phyloP scores from a whole-genome alignment of 2,329 filamentous ascomycete species.

The Xylaria sp. region DNA sequence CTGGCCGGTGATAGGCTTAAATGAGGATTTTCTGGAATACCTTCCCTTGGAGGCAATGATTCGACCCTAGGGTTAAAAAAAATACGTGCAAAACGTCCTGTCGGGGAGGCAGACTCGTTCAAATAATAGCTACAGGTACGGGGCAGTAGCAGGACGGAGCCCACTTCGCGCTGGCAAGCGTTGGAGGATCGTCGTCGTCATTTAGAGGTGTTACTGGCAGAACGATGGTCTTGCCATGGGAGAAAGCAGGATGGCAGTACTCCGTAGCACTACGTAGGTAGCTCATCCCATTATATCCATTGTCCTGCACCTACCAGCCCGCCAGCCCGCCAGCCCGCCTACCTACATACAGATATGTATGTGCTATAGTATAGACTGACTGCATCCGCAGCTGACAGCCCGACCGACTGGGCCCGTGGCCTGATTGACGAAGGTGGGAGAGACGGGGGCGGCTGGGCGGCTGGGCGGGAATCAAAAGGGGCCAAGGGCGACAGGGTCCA shows the following conservation, averaged over 20 bases:
- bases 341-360: no score
- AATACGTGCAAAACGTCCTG: slow-evolving; percentile 8
- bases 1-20: slow-evolving; percentile 11
- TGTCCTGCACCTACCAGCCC: no score
- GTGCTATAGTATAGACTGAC: no score
- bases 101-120: not conserved
- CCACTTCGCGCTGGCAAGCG: not conserved
- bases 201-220: not conserved
- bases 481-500: not conserved
- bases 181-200: not conserved
- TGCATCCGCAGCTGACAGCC: not conserved
- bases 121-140: no score
- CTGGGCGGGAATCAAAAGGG: not conserved
- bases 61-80: slow-evolving; percentile 13
- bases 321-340: no score
- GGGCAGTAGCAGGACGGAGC: no score
- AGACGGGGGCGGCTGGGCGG: no score
- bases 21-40: slow-evolving; percentile 28
- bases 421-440: not conserved
- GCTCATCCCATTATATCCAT: no score
- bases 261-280: no score
- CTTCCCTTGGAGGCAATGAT: slow-evolving; percentile 27
- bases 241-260: not conserved
- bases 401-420: not conserved
- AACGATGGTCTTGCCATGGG: not conserved